Evolutionary conservation across 2,329 filamentous ascomycete species (phyloP), one percentile per base, ranked within the genome.

Genomic region (Ophiostoma tasmaniense): DNA sequence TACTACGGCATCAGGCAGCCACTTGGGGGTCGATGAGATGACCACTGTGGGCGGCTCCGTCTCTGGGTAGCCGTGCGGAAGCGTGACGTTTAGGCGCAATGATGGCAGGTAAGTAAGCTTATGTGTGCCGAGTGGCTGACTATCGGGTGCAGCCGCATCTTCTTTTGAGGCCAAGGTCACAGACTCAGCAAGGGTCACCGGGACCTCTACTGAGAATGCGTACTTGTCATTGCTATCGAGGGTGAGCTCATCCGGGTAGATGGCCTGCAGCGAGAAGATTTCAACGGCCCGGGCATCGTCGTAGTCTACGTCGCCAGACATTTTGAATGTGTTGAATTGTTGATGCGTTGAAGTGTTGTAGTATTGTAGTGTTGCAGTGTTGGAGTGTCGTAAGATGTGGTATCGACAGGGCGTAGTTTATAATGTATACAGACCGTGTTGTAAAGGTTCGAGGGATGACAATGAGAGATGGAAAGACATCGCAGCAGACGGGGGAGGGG

Each of bases 171-270:
- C 79, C 69, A 89, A 85, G 6, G 82, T 84, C 68, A 89, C 80
- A 11, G 85, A 81, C 59, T 81, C 79, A 42, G 77, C 78, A 13
- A 87, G 83, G 71, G 82, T 81, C 55, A 89, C 83, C 3, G 86
- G 84, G 22, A 89, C 77, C 62, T 87, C 84, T 69, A 89, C 81
- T 61, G 80, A 79, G 75, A 88, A 83, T 8, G 79, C 79, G 73
- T 83, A 82, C n/a, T 75, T 75, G 70, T 82, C 78, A 39, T 80
- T 73, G 7, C 79, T 75, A 64, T 80, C 76, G 25, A 81, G 75
- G 37, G 80, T 80, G 17, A 90, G 83, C 76, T 90, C 88, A n/a
- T 64, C 61, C 33, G 88, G 88, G 72, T 84, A 90, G 74, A 90
- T 90, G 71, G 87, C 86, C 69, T 81, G 79, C 69, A 90, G 81